These are phyloP conservation scores for Grosmannia clavigera DNA, from an alignment of 2,329 filamentous ascomycete genomes.

Conservation along the genomic window DNA sequence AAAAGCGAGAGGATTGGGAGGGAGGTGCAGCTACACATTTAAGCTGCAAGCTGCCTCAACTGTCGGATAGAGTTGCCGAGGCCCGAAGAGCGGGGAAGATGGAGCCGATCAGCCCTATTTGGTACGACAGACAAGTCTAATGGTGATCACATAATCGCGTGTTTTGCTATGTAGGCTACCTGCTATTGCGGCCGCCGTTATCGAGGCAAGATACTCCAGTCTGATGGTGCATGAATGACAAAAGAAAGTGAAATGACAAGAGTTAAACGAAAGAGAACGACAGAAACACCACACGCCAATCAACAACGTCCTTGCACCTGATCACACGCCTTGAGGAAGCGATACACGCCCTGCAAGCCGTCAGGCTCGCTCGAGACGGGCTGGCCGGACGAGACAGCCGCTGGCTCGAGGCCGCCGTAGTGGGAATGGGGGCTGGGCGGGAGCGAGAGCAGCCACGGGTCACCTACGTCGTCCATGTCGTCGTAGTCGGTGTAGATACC, in stretches of 20 bases:
- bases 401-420: constrained; percentile 32
- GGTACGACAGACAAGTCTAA: not conserved
- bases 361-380: constrained; percentile 37
- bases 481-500: constrained; percentile 15
- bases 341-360: constrained; percentile 44
- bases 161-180: not conserved
- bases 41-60: not conserved
- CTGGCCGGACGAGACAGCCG: constrained; percentile 26
- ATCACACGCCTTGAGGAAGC: constrained; percentile 47
- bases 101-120: not conserved
- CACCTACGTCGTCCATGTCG: constrained; percentile 15
- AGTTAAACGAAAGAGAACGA: not conserved
- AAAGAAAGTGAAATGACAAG: not conserved
- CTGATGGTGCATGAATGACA: not conserved
- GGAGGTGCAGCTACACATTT: too few relatives aligned
- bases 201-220: not conserved
- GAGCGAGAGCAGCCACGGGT: constrained; percentile 31
- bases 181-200: too few relatives aligned
- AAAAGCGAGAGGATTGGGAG: too few relatives aligned
- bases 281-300: not conserved
- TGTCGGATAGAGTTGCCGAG: not conserved
- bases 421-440: constrained; percentile 23
- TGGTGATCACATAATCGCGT: not conserved
- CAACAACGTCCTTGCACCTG: constrained; percentile 15
- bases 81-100: not conserved